Evolutionary conservation across 441 rosid genomes (phyloP), one percentile per base, ranked within the genome.

Genomic region (Biscutella laevigata): DNA sequence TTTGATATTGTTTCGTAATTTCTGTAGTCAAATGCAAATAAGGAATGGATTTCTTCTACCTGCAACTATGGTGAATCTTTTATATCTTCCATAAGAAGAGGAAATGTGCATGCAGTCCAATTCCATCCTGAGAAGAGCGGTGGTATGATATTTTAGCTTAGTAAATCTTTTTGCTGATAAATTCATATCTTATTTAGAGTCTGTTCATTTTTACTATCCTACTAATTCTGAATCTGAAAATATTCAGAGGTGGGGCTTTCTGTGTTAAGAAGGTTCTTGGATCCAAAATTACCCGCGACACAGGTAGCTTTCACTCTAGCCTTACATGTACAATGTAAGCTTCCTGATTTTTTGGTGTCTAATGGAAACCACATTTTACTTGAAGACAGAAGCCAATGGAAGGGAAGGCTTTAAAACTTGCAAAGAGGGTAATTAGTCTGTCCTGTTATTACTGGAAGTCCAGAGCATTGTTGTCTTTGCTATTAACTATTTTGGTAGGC

Each of bases 91-190:
- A 53, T 92, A 13, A 81, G 86, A 75, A 86, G 71, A 76, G 94
- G 97, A 66, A 92, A 92, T 72, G 99, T 86, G 57, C 89, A 88
- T 66, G 97, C 99, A 7, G 97, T 92, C 43, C 99, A 92, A 41
- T 88, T 88, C 78, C 99, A 92, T 69, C 97, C 97, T 0, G 99
- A 92, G 73, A 92, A 92, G 71, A 91, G 98, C 47, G 98, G 98
- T 79, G 98, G 98, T 74, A 64, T 69, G 78, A 50, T 36, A 56
- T 29, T 34, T 30, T 59, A 13, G 26, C 26, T 11, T 54, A 36
- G 26, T 20, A n/a, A 22, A 21, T 15, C 12, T 1, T 33, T 33
- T 52, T 38, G 28, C 32, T 35, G 57, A 47, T 29, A 8, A 39
- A 32, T 26, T 25, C 5, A 0, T 52, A 13, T 40, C 30, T 25